Conservation (phyloP, 345 rosid species). For the Mangifera indica region DNA sequence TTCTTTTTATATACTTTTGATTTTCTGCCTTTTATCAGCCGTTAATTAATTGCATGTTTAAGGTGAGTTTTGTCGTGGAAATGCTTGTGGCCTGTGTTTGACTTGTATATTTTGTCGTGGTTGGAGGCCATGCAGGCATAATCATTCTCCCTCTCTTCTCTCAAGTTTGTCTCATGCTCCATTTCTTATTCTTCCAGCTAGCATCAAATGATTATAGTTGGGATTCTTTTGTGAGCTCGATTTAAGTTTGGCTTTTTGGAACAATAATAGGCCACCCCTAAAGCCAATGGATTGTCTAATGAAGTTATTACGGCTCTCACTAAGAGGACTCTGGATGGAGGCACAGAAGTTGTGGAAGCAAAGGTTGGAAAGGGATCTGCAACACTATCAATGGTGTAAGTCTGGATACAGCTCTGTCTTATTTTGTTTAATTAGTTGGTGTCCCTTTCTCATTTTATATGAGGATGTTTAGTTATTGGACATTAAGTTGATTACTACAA, state of each 20-base stretch:
- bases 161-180: conserved; percentile 41
- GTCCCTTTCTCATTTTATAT: not conserved
- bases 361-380: conserved; percentile 96
- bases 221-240: not conserved
- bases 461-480: not conserved
- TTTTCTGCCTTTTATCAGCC: not conserved
- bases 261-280: conserved; percentile 63
- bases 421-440: not conserved
- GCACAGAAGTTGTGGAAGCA: conserved; percentile 89
- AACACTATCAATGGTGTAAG: conserved; percentile 88
- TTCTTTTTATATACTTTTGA: not conserved
- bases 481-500: not conserved
- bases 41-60: not conserved
- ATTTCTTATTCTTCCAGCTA: not conserved
- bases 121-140: conserved; percentile 87
- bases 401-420: conserved; percentile 9
- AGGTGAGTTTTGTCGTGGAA: not conserved
- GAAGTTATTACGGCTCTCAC: conserved; percentile 70
- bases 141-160: conserved; percentile 82
- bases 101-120: conserved; percentile 38
- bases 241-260: not conserved
- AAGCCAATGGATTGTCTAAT: conserved; percentile 48
- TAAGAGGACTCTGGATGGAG: conserved; percentile 92
- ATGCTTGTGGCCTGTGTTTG: not conserved
- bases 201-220: not conserved